Base-by-base conservation (phyloP, 352 stramenopile genomes). In the Globisporangium mamillatum region DNA sequence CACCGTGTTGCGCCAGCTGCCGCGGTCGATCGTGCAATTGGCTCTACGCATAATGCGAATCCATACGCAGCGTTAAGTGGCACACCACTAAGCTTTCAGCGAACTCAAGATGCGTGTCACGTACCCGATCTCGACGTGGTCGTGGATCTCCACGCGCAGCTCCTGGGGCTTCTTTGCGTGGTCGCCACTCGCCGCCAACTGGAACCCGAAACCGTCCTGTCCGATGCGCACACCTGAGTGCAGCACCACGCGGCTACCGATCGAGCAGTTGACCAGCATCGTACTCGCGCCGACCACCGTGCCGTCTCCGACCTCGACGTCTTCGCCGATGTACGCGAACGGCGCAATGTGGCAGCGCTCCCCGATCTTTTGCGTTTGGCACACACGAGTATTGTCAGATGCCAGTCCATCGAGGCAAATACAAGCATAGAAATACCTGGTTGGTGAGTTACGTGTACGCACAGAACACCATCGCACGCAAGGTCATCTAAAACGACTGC, bases 121-220 rank as follows among this genome's bases (percentile, higher is more conserved):
- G 57, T 56, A 91, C 84, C 86, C 89, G 48, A 96, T 95, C 74
- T 96, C 89, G 36, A 94, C 89, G 73, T 94, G 67, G 63, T 91
- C 81, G 59, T 91, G 77, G 32, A 96, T 76, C 61, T 94, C 83
- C 18, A 95, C 89, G 1, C 76, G 76, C 22, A 94, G 67, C 60
- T 91, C 77, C 71, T 96, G 89, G 1, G 86, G 84, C 60, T 96
- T 96, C 74, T 96, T 96, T 9, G 71, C 69, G 71, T 94, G 88
- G 50, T 86, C 67, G 10, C 85, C 82, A 27, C 61, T 77, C 3
- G 74, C 65, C 25, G 79, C 75, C n/a, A 96, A 67, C 63, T 87
- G 67, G 63, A 95, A 95, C 14, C 89, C 89, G 71, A 96, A 96
- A 2, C 89, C 89, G 38, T 96, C 87, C 73, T 92, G 89, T 8